Base-by-base conservation (phyloP, 371 early-diverging fungal genomes). In the Mucor plumbeus region DNA sequence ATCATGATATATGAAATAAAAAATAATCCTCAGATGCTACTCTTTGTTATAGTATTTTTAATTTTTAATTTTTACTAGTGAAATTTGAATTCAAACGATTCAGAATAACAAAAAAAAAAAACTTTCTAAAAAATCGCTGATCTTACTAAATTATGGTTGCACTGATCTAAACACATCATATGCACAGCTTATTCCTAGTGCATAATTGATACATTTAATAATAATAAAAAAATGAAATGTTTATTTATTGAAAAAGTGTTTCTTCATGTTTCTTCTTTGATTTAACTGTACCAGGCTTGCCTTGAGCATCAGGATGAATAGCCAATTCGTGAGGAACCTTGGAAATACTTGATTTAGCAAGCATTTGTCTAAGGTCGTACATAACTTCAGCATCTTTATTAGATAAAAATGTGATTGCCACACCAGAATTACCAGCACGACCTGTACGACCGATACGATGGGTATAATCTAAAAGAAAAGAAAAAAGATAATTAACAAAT, bases 391-490 rank as follows among this genome's bases (percentile, higher is more conserved):
- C 77, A 77, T 99, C 98, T n/a, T 84, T 83, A 17, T 72, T 74
- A 8, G 88, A 77, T 65, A 99, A 72, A 74, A 99, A 99, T 11
- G 99, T 94, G 36, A 99, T 87, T 0, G 99, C 95, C 15, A 90
- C 85, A 64, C 99, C 99, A n/a, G 85, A 83, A 67, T 92, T 90
- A 43, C 99, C 99, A 36, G 98, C 98, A 77, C 99, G 93, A 69
- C 98, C 99, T 1, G 99, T 99, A 74, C 99, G 92, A 71, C 99
- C 99, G 69, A 98, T 96, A 76, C 98, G 90, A 86, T 98, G 98
- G 26, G 97, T 97, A 77, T 98, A 98, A 79, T 95, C 95, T 85
- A 75, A 34, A 61, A 43, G 59, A 33, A 41, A 38, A 35, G 15
- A 43, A 31, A 35, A 43, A 43, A 31, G n/a, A 26, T 26, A 26